Base-by-base conservation (phyloP, 2,329 filamentous ascomycete genomes). In the Magnaporthiopsis incrustans region DNA sequence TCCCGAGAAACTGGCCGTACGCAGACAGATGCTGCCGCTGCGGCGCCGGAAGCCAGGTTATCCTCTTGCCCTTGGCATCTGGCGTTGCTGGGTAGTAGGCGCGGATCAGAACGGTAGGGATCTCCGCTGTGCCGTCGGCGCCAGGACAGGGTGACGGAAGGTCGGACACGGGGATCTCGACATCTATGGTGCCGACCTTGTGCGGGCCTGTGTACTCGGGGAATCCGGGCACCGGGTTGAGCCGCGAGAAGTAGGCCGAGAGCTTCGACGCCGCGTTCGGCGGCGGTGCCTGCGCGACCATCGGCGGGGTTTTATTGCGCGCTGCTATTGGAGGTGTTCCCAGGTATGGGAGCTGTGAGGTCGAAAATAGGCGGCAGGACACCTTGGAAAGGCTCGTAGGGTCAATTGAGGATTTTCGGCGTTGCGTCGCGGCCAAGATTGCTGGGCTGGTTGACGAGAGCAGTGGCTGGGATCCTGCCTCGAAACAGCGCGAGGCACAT, bases 41-140 rank as follows among this genome's bases (percentile, higher is more conserved):
- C 0, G 92, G 91, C 11, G 83, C 81, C 0, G 91, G 91, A 63
- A 96, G 81, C 91, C 92, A 96, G 69, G 82, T 84, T 64, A 92
- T 88, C 12, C 80, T 80, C 69, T 85, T 85, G 70, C 84, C 80
- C 62, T 76, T 75, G 3, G 82, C 78, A 25, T 79, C 78, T 5
- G 79, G 72, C 1, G 78, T 77, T 27, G 88, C 87, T 1, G 92
- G 92, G 73, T 96, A 96, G 77, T 91, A 96, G 65, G 96, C 81
- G 67, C 92, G 85, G 74, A 91, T 95, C 64, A 90, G 88, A 32
- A 96, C 81, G 0, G 92, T 96, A 26, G 86, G 79, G 59, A 93
- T 86, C 59, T 80, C 79, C 64, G 76, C 75, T 6, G 85, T 81
- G 61, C 82, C 80, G 10, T 81, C 77, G 7, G 85, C 84, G 10